Evolutionary conservation across 1,284 basidiomycete species (phyloP).

Genomic region (Anthracocystis walkeri): DNA sequence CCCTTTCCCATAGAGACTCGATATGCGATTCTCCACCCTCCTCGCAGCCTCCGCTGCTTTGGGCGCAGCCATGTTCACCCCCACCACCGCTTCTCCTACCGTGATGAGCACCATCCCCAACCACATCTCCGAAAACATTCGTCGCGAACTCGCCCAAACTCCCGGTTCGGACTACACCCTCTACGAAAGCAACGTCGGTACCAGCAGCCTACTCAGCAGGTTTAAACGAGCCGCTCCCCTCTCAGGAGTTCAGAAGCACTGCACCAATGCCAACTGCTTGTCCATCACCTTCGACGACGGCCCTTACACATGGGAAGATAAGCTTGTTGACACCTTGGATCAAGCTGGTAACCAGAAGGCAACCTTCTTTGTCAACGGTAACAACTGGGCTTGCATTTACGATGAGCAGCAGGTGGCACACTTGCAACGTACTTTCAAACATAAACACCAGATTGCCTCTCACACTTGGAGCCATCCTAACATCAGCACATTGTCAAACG

Average conservation of each 20-base stretch:
- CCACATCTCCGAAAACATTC: conserved; percentile 40
- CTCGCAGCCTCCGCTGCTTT: conserved; percentile 29
- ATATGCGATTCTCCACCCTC: conserved; percentile 41
- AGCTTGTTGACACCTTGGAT: conserved; percentile 43
- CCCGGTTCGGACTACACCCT: conserved; percentile 23
- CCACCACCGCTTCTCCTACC: conserved; percentile 31
- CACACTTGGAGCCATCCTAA: conserved; percentile 59
- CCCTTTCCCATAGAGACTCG: background rate
- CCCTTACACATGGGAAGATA: conserved; percentile 43
- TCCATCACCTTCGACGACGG: conserved; percentile 63
- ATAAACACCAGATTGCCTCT: conserved; percentile 56
- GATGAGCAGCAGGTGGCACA: conserved; percentile 20
- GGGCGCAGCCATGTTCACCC: conserved; percentile 15
- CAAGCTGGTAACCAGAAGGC: conserved; percentile 42
- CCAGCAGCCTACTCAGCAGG: background rate
- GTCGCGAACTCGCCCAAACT: conserved; percentile 21
- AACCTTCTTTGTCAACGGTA: conserved; percentile 64
- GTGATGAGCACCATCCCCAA: conserved; percentile 34
- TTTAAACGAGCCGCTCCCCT: conserved; percentile 38
- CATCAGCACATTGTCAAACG: conserved; percentile 38
- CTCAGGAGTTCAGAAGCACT: conserved; percentile 30
- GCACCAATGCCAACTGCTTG: conserved; percentile 38
- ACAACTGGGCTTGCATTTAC: conserved; percentile 62
- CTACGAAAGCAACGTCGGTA: conserved; percentile 15
- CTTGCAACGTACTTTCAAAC: conserved; percentile 44